These are phyloP conservation scores for Sphagnum tenellum DNA, from an alignment of 225 moss, liverwort and hornwort species.

Conservation along the genomic window DNA sequence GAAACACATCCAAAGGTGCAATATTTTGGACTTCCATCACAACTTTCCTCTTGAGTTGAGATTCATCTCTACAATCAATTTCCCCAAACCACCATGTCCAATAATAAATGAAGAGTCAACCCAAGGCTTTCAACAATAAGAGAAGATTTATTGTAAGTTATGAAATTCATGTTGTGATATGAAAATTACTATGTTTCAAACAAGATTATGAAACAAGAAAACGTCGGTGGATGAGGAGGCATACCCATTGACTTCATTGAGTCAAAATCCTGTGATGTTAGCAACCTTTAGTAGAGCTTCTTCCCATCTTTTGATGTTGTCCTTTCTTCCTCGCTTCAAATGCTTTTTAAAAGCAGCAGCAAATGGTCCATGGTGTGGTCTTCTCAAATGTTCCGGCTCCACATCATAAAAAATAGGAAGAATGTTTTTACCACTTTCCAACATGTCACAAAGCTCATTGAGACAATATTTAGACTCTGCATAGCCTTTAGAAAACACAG, in stretches of 20 bases:
- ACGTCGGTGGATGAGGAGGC: too few species aligned
- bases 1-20: background rate
- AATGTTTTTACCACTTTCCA: slow-evolving; percentile 13
- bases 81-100: too few species aligned
- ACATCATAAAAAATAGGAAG: slow-evolving; percentile 26
- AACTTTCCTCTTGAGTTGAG: slow-evolving; percentile 4
- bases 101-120: too few species aligned
- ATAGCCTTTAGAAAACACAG: slow-evolving; percentile 19
- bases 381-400: slow-evolving; percentile 11
- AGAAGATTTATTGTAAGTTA: too few species aligned
- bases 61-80: slow-evolving; percentile 1
- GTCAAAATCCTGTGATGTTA: slow-evolving; percentile 6
- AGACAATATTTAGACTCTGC: slow-evolving; percentile 22
- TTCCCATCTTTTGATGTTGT: slow-evolving; percentile 7
- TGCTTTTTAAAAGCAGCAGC: slow-evolving; percentile 7
- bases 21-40: slow-evolving; percentile 2
- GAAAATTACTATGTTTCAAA: too few species aligned
- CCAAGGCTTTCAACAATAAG: too few species aligned
- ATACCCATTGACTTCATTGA: background rate
- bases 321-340: background rate
- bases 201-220: too few species aligned
- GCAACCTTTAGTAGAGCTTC: slow-evolving; percentile 17
- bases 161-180: too few species aligned
- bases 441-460: slow-evolving; percentile 17
- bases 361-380: slow-evolving; percentile 17